Evolutionary conservation across 208 protist species (phyloP).

Genomic region (Vickermania ingenoplastis): DNA sequence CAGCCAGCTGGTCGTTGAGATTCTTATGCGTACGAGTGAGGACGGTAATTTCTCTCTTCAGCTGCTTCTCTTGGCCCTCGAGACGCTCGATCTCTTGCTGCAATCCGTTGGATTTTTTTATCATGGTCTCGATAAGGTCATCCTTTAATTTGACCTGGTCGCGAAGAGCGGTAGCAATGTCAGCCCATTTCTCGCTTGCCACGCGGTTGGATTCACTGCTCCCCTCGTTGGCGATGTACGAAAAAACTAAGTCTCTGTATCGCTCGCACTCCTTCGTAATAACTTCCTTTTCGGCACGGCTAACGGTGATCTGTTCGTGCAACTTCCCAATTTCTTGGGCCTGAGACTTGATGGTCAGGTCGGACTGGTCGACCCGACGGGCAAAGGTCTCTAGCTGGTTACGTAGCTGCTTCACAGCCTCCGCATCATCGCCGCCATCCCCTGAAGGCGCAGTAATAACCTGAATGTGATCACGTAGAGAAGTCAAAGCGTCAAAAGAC

Average conservation of each 20-base stretch:
- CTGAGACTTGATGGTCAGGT: constrained; percentile 50
- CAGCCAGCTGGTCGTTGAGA: constrained; percentile 27
- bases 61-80: constrained; percentile 17
- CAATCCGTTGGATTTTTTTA: constrained; percentile 19
- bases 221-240: constrained; percentile 3
- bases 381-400: constrained; percentile 32
- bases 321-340: constrained; percentile 27
- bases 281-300: constrained; percentile 41
- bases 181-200: constrained; percentile 18
- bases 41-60: constrained; percentile 12
- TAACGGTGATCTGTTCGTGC: constrained; percentile 45
- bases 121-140: constrained; percentile 49
- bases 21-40: constrained; percentile 9
- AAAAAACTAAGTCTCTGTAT: constrained; percentile 72
- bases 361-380: constrained; percentile 50
- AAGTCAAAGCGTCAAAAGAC: constrained; percentile 22
- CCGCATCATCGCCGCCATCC: neutral
- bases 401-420: constrained; percentile 7
- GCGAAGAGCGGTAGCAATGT: constrained; percentile 47
- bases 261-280: constrained; percentile 62
- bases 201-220: neutral
- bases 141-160: constrained; percentile 72
- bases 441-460: constrained; percentile 21
- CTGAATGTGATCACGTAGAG: constrained; percentile 60
- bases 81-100: constrained; percentile 11